Conservation (phyloP, 2,329 filamentous ascomycete species). For the Neofusicoccum cordaticola region DNA sequence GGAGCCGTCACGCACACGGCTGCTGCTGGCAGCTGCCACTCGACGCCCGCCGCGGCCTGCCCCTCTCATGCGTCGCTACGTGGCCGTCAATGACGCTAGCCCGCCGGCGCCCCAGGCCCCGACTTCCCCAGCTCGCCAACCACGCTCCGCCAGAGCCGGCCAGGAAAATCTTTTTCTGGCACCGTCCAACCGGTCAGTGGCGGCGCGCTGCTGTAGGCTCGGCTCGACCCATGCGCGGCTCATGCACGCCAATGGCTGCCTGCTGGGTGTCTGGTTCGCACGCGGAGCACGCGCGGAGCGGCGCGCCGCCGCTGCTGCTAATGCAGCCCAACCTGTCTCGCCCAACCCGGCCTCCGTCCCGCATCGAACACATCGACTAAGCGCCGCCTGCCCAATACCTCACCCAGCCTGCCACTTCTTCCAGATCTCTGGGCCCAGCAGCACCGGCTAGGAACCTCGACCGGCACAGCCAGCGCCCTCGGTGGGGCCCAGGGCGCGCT, state of each 20-base stretch:
- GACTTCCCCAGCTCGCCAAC: constrained; percentile 9
- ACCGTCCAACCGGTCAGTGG: constrained; percentile 2
- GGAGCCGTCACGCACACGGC: not conserved
- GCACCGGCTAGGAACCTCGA: no score
- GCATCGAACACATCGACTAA: not conserved
- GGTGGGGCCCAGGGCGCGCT: no score
- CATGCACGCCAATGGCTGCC: constrained; percentile 1
- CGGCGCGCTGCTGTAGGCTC: constrained; percentile 11
- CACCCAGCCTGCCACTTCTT: not conserved
- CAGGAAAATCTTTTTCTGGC: constrained; percentile 11
- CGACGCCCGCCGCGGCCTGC: not conserved
- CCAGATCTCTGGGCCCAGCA: not conserved
- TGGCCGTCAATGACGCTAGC: constrained; percentile 12
- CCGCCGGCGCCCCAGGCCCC: constrained; percentile 1
- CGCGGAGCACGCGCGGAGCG: not conserved
- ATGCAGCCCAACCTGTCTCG: constrained; percentile 16
- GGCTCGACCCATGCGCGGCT: constrained; percentile 15
- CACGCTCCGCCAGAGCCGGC: not conserved
- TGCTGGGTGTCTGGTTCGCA: not conserved
- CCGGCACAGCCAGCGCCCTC: no score
- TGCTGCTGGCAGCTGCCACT: not conserved
- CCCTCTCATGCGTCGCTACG: constrained; percentile 13
- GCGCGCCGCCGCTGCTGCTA: constrained; percentile 12
- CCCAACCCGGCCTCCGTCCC: constrained; percentile 1
- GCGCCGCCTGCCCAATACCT: constrained; percentile 1